phyloP scores from a whole-genome alignment of 208 protist species.

The Leptomonas seymouri region DNA sequence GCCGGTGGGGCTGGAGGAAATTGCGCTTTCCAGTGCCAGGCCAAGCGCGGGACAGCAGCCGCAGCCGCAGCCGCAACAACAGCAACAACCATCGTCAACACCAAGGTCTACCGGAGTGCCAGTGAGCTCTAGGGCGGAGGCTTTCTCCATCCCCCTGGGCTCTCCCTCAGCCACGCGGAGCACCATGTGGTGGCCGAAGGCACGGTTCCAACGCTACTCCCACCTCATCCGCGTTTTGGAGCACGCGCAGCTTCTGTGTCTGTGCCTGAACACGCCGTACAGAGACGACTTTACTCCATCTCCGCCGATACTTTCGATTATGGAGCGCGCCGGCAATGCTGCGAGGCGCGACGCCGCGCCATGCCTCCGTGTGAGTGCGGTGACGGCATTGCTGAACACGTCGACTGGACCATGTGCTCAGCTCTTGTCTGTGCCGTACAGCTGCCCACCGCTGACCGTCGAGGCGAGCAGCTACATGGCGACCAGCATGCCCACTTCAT shows the following conservation, averaged over 20 bases:
- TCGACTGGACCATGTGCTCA: slow-evolving; percentile 45
- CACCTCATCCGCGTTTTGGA: slow-evolving; percentile 46
- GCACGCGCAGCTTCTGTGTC: slow-evolving; percentile 40
- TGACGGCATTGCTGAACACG: slow-evolving; percentile 48
- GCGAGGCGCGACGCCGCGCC: slow-evolving; percentile 7
- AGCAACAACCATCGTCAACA: slow-evolving; percentile 5
- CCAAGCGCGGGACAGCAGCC: too few species aligned
- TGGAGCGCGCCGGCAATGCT: slow-evolving; percentile 7
- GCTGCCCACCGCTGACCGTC: slow-evolving; percentile 22
- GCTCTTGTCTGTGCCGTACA: slow-evolving; percentile 47
- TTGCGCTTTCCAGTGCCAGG: not conserved
- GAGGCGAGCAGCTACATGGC: slow-evolving; percentile 10
- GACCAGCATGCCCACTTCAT: slow-evolving; percentile 11
- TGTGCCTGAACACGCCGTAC: slow-evolving; percentile 22
- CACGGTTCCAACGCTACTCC: slow-evolving; percentile 32
- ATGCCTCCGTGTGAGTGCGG: slow-evolving; percentile 31
- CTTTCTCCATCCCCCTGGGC: not conserved
- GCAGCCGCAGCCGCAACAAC: too few species aligned
- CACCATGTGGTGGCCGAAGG: slow-evolving; percentile 65
- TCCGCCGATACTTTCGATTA: slow-evolving; percentile 5
- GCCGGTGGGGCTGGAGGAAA: slow-evolving; percentile 11
- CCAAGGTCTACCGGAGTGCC: not conserved
- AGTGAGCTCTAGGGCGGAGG: slow-evolving; percentile 3
- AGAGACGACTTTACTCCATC: not conserved
- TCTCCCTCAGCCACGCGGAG: not conserved